Percentiles rank a stretch among this genome's conserved stretches.
Evolutionary conservation across 2,329 filamentous ascomycete species (phyloP).

Genomic region (Parascedosporium putredinis): DNA sequence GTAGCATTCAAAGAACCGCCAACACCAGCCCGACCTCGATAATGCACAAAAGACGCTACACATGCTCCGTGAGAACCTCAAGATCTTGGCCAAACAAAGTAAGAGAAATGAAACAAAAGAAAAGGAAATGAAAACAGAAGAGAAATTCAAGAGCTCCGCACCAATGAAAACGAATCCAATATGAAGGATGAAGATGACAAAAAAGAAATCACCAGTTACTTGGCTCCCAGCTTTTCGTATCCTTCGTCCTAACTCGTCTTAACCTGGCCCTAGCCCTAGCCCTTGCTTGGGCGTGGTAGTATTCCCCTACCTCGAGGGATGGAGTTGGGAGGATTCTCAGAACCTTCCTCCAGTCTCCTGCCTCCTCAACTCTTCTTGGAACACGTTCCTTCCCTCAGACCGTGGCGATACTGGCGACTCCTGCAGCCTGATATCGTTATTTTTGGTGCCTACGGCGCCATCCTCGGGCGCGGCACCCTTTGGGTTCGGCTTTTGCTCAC

Average conservation of each 20-base stretch:
- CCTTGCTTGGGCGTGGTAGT: too few relatives aligned
- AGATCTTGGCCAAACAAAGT: not conserved
- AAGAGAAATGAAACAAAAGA: not conserved
- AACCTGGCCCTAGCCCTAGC: not conserved
- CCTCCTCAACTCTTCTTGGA: conserved; percentile 25
- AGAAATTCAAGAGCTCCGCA: not conserved
- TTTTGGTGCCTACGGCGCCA: conserved; percentile 8
- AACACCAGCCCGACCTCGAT: not conserved
- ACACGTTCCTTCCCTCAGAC: conserved; percentile 20
- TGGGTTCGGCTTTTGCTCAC: conserved; percentile 16
- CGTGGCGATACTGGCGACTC: conserved; percentile 17
- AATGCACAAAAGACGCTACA: conserved; percentile 1
- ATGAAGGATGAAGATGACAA: too few relatives aligned
- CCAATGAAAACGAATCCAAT: too few relatives aligned
- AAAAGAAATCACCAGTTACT: too few relatives aligned
- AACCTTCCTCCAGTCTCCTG: conserved; percentile 17
- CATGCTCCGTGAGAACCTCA: not conserved
- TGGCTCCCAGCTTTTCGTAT: too few relatives aligned
- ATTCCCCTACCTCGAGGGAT: too few relatives aligned
- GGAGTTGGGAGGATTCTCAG: not conserved
- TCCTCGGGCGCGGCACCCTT: conserved; percentile 9
- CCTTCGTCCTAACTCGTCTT: not conserved
- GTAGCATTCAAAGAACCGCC: not conserved
- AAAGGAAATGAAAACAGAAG: not conserved
- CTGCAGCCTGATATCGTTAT: conserved; percentile 19